Percentiles rank a stretch among this genome's conserved stretches.
phyloP scores from a whole-genome alignment of 2,329 filamentous ascomycete genomes.

The Coleophoma crateriformis region DNA sequence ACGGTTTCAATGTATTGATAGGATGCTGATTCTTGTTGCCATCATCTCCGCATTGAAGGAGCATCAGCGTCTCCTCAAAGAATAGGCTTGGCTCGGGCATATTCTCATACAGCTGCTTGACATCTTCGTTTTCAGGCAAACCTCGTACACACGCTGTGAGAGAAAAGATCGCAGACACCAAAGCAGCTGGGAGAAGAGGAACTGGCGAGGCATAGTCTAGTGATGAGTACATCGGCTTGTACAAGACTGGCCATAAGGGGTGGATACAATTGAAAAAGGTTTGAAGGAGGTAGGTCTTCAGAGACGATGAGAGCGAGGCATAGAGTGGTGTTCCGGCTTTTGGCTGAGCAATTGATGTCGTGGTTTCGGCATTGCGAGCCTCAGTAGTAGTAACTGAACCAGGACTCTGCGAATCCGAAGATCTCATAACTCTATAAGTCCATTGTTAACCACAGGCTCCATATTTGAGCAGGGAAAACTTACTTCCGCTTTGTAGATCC shows the following conservation, averaged over 20 bases:
- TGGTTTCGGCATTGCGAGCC: background rate
- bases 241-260: slow-evolving; percentile 24
- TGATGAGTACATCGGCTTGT: slow-evolving; percentile 23
- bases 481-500: slow-evolving; percentile 24
- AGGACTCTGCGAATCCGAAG: too few relatives aligned
- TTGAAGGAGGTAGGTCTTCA: slow-evolving; percentile 19
- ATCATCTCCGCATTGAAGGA: slow-evolving; percentile 9
- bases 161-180: slow-evolving; percentile 21
- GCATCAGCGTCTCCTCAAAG: slow-evolving; percentile 16
- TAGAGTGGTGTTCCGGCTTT: background rate
- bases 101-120: background rate
- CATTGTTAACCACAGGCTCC: background rate
- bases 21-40: slow-evolving; percentile 4
- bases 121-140: slow-evolving; percentile 6
- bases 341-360: background rate
- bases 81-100: slow-evolving; percentile 15
- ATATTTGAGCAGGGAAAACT: background rate
- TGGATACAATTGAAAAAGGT: slow-evolving; percentile 24
- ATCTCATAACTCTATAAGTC: too few relatives aligned
- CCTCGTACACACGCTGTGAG: slow-evolving; percentile 22
- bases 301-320: slow-evolving; percentile 5
- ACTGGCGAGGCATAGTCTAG: slow-evolving; percentile 18
- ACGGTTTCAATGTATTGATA: slow-evolving; percentile 16
- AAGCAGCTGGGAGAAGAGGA: slow-evolving; percentile 15
- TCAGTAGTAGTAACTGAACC: too few relatives aligned